Conservation (phyloP, 2,329 filamentous ascomycete genomes). For the Didymella arachidicola region DNA sequence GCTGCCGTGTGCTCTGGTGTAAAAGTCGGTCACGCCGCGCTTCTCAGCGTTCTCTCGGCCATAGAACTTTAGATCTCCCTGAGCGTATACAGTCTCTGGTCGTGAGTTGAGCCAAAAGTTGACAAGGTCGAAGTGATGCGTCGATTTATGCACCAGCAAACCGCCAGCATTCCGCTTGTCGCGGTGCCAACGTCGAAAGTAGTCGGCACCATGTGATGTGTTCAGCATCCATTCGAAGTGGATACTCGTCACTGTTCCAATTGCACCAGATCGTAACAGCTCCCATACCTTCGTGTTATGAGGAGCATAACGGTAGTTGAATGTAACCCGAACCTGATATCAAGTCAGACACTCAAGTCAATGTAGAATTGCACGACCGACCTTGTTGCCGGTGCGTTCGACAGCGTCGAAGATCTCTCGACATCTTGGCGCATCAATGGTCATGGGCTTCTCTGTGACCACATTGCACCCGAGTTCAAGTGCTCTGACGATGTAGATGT, state of each 20-base stretch:
- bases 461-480: slow-evolving; percentile 67
- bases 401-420: slow-evolving; percentile 64
- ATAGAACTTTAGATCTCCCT: slow-evolving; percentile 67
- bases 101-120: slow-evolving; percentile 68
- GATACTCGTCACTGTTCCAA: slow-evolving; percentile 64
- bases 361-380: slow-evolving; percentile 25
- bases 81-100: slow-evolving; percentile 65
- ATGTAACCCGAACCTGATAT: slow-evolving; percentile 62
- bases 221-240: slow-evolving; percentile 72
- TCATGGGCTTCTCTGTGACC: slow-evolving; percentile 72
- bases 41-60: slow-evolving; percentile 67
- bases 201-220: slow-evolving; percentile 68
- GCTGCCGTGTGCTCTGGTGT: slow-evolving; percentile 61
- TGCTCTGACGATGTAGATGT: slow-evolving; percentile 66
- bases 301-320: slow-evolving; percentile 72
- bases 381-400: slow-evolving; percentile 52
- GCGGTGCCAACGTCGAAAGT: slow-evolving; percentile 70
- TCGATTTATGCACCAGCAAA: slow-evolving; percentile 68
- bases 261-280: slow-evolving; percentile 61
- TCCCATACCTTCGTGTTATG: slow-evolving; percentile 69
- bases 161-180: slow-evolving; percentile 68
- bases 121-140: slow-evolving; percentile 69
- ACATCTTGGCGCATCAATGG: slow-evolving; percentile 65
- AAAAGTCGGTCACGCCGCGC: slow-evolving; percentile 61
- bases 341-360: too few relatives aligned